Evolutionary conservation across 768 basidiomycete genomes (phyloP), one percentile per base, ranked within the genome.

Genomic region (Xanthoconium purpureum): DNA sequence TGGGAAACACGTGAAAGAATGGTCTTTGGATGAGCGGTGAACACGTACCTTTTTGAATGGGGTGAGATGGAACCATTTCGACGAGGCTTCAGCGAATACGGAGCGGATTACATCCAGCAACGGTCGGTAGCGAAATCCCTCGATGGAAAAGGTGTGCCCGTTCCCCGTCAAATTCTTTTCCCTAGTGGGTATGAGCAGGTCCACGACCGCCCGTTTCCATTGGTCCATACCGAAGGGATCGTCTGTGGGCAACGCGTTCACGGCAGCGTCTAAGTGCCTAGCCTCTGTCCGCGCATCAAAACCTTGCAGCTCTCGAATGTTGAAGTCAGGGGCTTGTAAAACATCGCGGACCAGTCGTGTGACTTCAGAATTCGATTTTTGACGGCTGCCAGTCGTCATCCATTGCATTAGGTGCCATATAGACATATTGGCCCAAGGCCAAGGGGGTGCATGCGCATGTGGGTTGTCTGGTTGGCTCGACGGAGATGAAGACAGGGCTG

Each of bases 71-170:
- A 71, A 65, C 38, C 36, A 46, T 14, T 53, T 60, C 0, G 56
- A 38, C 0, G 33, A 39, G 0, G 45, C 47, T 15, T 65, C 55
- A 0, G 58, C 20, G 11, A 66, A 61, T 0, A 57, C 55, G 1
- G 56, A 20, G 2, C 30, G 36, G 2, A 68, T 57, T 0, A 69
- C 47, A 0, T 56, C 33, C 0, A 56, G 60, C 0, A 74, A 45
- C 1, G 58, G 66, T 0, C 62, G 54, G 53, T 68, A 62, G 11
- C 56, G 52, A 3, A 76, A 57, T 0, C 70, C 74, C 2, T 69
- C 61, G 2, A 75, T 50, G 1, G 49, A n/a, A 48, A 74, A 71
- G 0, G 30, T 35, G 12, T 60, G 18, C 1, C 67, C 56, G 5
- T 61, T 61, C 0, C 57, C 57, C 13, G 12, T 15, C 3, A 3